Evolutionary conservation across 2,329 filamentous ascomycete genomes (phyloP).

Genomic region (Arthrobotrys pseudoclavata): DNA sequence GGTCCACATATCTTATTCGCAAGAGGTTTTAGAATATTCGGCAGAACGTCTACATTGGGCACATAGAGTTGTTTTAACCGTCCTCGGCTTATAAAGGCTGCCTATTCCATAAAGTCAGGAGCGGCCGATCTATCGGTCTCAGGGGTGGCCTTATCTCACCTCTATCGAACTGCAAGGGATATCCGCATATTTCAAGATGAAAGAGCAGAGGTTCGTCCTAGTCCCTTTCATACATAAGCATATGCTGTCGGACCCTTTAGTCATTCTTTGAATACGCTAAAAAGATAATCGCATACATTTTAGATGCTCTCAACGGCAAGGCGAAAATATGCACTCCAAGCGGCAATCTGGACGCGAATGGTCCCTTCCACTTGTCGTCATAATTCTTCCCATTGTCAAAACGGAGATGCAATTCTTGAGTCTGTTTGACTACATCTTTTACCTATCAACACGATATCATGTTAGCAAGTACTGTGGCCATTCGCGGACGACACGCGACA

Average conservation of each 20-base stretch:
- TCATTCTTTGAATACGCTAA: background rate
- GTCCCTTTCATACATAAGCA: conserved; percentile 35
- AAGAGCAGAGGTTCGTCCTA: conserved; percentile 51
- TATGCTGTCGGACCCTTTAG: too few relatives aligned
- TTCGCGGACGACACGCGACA: conserved; percentile 6
- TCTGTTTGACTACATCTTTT: conserved; percentile 48
- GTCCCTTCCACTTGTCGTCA: conserved; percentile 31
- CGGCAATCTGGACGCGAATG: conserved; percentile 52
- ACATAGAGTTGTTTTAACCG: conserved; percentile 40
- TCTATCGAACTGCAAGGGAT: conserved; percentile 45
- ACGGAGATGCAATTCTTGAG: conserved; percentile 46
- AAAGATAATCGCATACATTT: conserved; percentile 40
- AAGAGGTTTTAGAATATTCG: conserved; percentile 25
- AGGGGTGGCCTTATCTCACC: conserved; percentile 10
- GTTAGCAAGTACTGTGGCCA: conserved; percentile 5
- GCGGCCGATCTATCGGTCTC: background rate
- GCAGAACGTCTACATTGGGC: conserved; percentile 12
- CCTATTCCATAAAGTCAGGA: conserved; percentile 17
- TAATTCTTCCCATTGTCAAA: conserved; percentile 54
- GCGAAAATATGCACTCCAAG: conserved; percentile 45
- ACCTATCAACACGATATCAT: conserved; percentile 23
- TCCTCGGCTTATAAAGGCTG: conserved; percentile 22
- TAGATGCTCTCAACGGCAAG: conserved; percentile 36
- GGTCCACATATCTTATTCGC: conserved; percentile 39
- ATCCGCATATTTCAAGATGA: conserved; percentile 43